phyloP scores from a whole-genome alignment of 2,329 filamentous ascomycete species.

The Fonsecaea erecta region DNA sequence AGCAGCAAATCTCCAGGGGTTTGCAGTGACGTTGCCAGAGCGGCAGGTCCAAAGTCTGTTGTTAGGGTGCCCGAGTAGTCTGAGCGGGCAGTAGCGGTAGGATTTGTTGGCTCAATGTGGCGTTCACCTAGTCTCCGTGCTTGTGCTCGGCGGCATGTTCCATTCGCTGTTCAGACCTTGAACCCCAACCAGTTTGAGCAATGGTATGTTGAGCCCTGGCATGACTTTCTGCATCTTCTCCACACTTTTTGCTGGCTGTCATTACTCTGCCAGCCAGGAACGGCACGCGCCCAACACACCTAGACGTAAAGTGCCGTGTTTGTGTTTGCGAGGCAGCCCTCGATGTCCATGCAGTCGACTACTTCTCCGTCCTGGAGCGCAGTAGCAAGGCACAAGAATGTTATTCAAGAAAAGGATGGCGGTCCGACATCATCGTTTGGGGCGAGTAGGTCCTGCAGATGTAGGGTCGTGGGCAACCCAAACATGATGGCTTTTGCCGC shows the following conservation, averaged over 20 bases:
- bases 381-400: neutral
- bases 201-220: conserved; percentile 17
- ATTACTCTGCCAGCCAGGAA: conserved; percentile 12
- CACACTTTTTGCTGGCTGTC: conserved; percentile 13
- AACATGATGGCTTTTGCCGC: neutral
- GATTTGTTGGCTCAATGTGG: conserved; percentile 11
- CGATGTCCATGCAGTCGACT: neutral
- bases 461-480: neutral
- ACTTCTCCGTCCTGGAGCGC: neutral
- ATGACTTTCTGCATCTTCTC: conserved; percentile 22
- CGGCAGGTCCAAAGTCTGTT: conserved; percentile 12
- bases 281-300: conserved; percentile 7
- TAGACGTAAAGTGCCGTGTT: neutral
- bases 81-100: conserved; percentile 12
- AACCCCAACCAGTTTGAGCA: conserved; percentile 11
- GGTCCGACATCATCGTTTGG: neutral
- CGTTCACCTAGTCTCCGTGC: conserved; percentile 8
- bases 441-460: too few relatives aligned
- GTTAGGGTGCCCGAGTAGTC: neutral
- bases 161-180: conserved; percentile 12
- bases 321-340: neutral
- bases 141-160: conserved; percentile 8
- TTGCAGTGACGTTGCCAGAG: conserved; percentile 3
- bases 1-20: neutral
- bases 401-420: neutral